Percentiles rank a stretch among this genome's conserved stretches.
phyloP scores from a whole-genome alignment of 148 eudicot species.

The Bassia scoparia region DNA sequence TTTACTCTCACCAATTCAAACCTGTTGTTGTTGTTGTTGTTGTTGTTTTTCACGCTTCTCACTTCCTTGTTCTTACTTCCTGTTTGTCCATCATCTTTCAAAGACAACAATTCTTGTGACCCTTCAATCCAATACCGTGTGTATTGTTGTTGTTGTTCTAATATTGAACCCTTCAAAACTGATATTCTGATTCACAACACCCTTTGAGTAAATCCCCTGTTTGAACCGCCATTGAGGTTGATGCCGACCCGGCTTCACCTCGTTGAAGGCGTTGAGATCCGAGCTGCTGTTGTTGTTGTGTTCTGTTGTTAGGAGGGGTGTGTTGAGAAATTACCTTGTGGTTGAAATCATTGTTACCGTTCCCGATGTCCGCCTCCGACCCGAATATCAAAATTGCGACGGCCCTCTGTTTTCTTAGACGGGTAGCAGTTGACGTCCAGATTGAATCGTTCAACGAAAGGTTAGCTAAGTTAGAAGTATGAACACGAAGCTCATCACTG shows the following conservation, averaged over 20 bases:
- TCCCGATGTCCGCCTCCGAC: no score
- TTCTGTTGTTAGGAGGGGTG: no score
- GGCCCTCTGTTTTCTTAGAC: constrained; percentile 48
- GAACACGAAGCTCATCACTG: constrained; percentile 84
- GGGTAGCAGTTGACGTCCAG: constrained; percentile 54
- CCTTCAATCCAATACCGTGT: constrained; percentile 31
- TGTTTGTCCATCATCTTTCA: constrained; percentile 20
- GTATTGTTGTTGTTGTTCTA: constrained; percentile 27
- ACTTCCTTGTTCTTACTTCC: constrained; percentile 66
- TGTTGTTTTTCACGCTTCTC: constrained; percentile 29
- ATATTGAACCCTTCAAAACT: constrained; percentile 29
- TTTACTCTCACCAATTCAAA: constrained; percentile 27
- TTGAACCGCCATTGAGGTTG: constrained; percentile 70
- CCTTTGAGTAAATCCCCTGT: constrained; percentile 71
- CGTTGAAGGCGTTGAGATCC: constrained; percentile 36
- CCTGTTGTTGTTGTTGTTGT: constrained; percentile 28
- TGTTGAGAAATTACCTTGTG: constrained; percentile 19
- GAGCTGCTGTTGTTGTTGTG: constrained; percentile 15
- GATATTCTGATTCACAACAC: constrained; percentile 18
- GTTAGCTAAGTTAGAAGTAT: constrained; percentile 49
- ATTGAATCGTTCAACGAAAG: constrained; percentile 88
- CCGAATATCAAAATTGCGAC: constrained; percentile 73
- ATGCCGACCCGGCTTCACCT: constrained; percentile 45
- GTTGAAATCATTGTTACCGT: constrained; percentile 2
- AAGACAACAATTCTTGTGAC: constrained; percentile 29